phyloP scores from a whole-genome alignment of 345 rosid genomes.

The Linum trigynum region DNA sequence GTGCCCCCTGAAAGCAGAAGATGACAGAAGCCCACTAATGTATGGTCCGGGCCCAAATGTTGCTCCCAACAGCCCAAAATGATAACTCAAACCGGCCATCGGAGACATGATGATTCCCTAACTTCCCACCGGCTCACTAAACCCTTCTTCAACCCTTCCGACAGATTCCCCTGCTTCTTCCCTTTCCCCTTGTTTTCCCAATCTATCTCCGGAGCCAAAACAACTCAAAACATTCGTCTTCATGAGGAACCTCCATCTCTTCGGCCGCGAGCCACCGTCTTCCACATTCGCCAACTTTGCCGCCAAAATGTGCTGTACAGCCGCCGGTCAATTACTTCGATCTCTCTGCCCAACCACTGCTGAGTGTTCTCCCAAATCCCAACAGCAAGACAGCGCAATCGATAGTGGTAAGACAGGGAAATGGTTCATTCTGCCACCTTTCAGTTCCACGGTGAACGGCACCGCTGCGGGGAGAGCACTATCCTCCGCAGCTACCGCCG shows the following conservation, averaged over 20 bases:
- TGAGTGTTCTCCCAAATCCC: neutral
- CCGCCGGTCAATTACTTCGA: constrained; percentile 6
- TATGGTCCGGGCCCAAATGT: neutral
- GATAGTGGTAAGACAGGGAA: constrained; percentile 26
- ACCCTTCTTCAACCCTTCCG: neutral
- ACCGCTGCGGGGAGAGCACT: constrained; percentile 42
- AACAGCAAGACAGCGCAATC: neutral
- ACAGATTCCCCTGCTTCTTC: too few relatives aligned
- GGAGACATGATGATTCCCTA: neutral
- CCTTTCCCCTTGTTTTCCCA: too few relatives aligned
- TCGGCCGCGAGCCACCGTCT: constrained; percentile 23
- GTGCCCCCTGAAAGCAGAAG: too few relatives aligned
- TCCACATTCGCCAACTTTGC: constrained; percentile 2
- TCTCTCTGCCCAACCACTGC: constrained; percentile 16
- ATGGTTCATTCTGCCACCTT: constrained; percentile 71
- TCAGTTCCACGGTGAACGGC: constrained; percentile 33
- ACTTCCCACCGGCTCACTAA: neutral
- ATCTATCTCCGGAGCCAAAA: too few relatives aligned
- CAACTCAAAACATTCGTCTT: too few relatives aligned
- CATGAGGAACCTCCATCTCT: constrained; percentile 14
- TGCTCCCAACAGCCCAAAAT: neutral
- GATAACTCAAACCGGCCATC: neutral
- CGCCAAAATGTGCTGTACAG: neutral
- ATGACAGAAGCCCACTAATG: neutral
- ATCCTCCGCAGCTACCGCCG: constrained; percentile 5